Base-by-base conservation (phyloP, 2,329 filamentous ascomycete genomes). In the Cordyceps pruinosa region DNA sequence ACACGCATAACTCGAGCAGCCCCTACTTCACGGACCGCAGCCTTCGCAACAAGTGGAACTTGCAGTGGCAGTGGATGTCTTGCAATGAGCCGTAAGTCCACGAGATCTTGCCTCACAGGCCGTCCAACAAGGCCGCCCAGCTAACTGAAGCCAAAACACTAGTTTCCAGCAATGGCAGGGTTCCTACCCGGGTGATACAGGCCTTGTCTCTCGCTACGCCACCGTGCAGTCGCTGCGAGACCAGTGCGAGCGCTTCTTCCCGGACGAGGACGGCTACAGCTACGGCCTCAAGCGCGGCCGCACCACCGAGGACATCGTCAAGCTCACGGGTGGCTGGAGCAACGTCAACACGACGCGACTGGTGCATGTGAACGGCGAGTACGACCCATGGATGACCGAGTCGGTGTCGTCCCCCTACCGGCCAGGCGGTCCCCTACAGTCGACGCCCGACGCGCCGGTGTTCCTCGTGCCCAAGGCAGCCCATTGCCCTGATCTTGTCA, bases 401-500 rank as follows among this genome's bases (percentile, higher is more conserved):
- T 47, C 46, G 3, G 45, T 59, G n/a, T 59, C 57, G n/a, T 55
- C 51, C 10, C 28, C 45, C n/a, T 30, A 39, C 25, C 52, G 57
- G 3, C 57, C 57, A 1, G 57, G 57, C 17, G 57, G 57, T 25
- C 57, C 57, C 5, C 67, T 78, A 35, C 72, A 77, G 64, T 66
- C 63, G 32, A 67, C 70, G 6, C 77, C 77, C 61, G 78, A 76
- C 75, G 75, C 78, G 58, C 76, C 75, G 0, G 66, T 69, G 0
- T 61, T 70, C 50, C 72, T 71, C 59, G 66, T 61, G 49, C 67
- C 70, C 9, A 47, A 52, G 3, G 79, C 78, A 1, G 67, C 79
- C 10, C 75, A 86, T 64, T 92, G 88, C 72, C 74, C 76, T 2
- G 73, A 80, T 5, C 81, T 83, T 0, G 91, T 89, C 75, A 84